Base-by-base conservation (phyloP, 345 rosid genomes). In the Syzygium jambos region DNA sequence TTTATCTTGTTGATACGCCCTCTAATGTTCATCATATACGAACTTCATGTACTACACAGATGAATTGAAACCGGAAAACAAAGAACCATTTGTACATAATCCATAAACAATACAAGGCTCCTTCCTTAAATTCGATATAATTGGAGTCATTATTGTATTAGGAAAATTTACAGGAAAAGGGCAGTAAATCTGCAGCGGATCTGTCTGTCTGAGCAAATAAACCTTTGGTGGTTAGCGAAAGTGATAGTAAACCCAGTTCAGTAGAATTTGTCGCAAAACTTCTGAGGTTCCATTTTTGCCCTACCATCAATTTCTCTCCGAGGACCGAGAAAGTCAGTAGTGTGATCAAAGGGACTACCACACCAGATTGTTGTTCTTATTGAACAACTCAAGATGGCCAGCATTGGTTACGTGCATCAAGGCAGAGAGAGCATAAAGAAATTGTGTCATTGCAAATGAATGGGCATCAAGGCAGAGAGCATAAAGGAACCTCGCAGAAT, bases 281-380 rank as follows among this genome's bases (percentile, higher is more conserved):
- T 23, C 65, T 27, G 65, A 59, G 65, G 65, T 13, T 27, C 27
- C 30, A 23, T 59, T 59, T 25, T 27, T 59, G 65, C 65, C 68
- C 8, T 90, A 43, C 65, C 80, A 52, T 85, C 90, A 91, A 51
- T 88, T 5, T 56, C 86, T 21, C 51, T n/a, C 34, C 87, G 56
- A 14, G 63, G 90, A 87, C 90, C 91, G 88, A 52, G 84, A 90
- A 52, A 90, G 73, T 13, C 38, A 9, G 38, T n/a, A n/a, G 38
- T 16, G 2, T n/a, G 38, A 63, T 63, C 34, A 0, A 63, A 13
- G 38, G 77, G 14, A 6, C 77, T 29, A 14, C 77, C 38, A 29
- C 29, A 25, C 10, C 38, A 19, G 29, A 63, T 38, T 14, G 77
- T 14, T 29, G 21, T 6, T 63, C 19, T 63, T 29, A 29, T 63